Base-by-base conservation (phyloP, 192 early-diverging fungal species). In the Entomortierella chlamydospora region DNA sequence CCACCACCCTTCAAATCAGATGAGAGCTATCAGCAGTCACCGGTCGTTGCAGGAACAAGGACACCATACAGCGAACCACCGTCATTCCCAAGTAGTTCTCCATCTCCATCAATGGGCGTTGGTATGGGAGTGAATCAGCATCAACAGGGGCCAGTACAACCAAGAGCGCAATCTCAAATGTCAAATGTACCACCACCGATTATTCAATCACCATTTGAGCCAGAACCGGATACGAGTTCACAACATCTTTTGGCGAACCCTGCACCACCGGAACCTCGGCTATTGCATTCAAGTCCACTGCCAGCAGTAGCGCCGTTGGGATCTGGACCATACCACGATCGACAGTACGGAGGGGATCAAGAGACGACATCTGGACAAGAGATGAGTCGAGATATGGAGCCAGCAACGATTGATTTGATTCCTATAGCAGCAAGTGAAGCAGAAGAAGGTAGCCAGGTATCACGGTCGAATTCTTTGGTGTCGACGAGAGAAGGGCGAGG, bases 361-460 rank as follows among this genome's bases (percentile, higher is more conserved):
- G 12, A 33, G 12, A 11, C 10, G 11, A 6, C 3, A 28, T 45
- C n/a, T 17, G 52, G 11, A 53, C 57, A 26, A n/a, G n/a, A n/a
- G n/a, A n/a, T n/a, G n/a, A n/a, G n/a, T n/a, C 29, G 13, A 34
- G 41, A 47, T 11, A 51, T 61, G 68, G 68, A 70, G 37, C 59
- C 69, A 4, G 47, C 53, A 0, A 57, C 65, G 8, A 55, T 70
- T 33, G 68, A 70, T 23, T 17, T 70, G 34, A 70, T 70, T 30
- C 68, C 68, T 5, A 53, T 60, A 33, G 52, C 33, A 15, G 68
- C 57, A 2, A 70, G 68, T 43, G 68, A 70, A 43, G 58, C 34
- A 9, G 67, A 56, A 0, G 67, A 69, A 7, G 65, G 33, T 33
- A 47, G 55, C 37, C 31, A 59, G 5, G 33, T 9, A 13, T 70